A percentile compares a stretch with the other conserved stretches of the same genome.
Conservation (phyloP, 495 filamentous ascomycete species). For the Chaetomium tenue region DNA sequence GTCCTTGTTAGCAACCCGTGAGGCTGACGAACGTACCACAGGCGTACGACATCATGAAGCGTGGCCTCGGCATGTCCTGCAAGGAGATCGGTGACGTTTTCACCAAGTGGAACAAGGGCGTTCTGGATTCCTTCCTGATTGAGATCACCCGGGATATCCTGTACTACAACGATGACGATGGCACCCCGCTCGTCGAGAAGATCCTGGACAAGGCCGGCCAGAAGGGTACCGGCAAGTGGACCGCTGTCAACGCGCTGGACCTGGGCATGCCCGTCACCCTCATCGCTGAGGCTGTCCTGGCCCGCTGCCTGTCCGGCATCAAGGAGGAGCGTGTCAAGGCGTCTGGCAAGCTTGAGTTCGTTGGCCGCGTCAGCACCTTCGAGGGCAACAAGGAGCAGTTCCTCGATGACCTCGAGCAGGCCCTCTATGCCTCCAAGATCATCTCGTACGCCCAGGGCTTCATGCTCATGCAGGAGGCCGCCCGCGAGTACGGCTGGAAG, state of each 20-base stretch:
- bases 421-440: conserved; percentile 98
- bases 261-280: conserved; percentile 98
- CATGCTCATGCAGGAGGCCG: conserved; percentile 99
- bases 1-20: not conserved
- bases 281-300: conserved; percentile 95
- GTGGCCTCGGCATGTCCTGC: conserved; percentile 75
- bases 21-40: conserved; percentile 40
- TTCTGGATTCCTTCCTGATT: conserved; percentile 98
- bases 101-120: conserved; percentile 95
- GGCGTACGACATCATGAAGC: conserved; percentile 99
- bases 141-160: conserved; percentile 98
- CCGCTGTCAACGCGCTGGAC: conserved; percentile 96
- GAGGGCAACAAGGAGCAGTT: conserved; percentile 87
- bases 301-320: conserved; percentile 88
- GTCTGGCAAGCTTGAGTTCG: conserved; percentile 66
- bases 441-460: conserved; percentile 99
- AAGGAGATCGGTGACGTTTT: conserved; percentile 96
- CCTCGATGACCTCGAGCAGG: conserved; percentile 96
- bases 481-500: conserved; percentile 95
- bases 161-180: conserved; percentile 94
- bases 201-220: conserved; percentile 98
- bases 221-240: conserved; percentile 99
- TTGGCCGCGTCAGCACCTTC: conserved; percentile 75
- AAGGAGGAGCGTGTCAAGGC: conserved; percentile 91
- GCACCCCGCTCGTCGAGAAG: conserved; percentile 89